A percentile compares a stretch with the other conserved stretches of the same genome.
These are phyloP conservation scores for Collybiopsis confluens DNA, from an alignment of 768 basidiomycete genomes.

Conservation along the genomic window DNA sequence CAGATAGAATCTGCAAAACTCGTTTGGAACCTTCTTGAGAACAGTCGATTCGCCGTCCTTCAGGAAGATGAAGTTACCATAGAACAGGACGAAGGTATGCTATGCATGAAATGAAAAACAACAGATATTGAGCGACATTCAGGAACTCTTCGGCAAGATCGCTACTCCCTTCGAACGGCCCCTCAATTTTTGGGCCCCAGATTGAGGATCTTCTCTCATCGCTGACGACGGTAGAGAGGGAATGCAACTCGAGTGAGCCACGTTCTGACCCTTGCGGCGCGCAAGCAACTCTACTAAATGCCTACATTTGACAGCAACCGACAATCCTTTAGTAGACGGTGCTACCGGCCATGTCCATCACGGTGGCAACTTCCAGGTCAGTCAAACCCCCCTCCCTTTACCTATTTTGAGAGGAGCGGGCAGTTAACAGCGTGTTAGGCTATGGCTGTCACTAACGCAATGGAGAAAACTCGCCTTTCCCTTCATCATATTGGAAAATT, in stretches of 20 bases:
- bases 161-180: constrained; percentile 63
- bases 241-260: constrained; percentile 74
- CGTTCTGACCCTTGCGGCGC: background rate
- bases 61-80: constrained; percentile 64
- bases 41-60: constrained; percentile 53
- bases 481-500: constrained; percentile 49
- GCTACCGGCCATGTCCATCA: constrained; percentile 64
- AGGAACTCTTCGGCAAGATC: constrained; percentile 67
- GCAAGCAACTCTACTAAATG: constrained; percentile 5
- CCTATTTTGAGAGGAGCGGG: no score
- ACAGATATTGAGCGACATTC: no score
- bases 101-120: no score
- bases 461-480: constrained; percentile 40
- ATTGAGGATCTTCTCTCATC: constrained; percentile 70
- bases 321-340: constrained; percentile 76
- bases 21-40: constrained; percentile 57
- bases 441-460: constrained; percentile 62
- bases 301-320: constrained; percentile 55
- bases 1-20: constrained; percentile 68
- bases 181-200: constrained; percentile 78
- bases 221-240: constrained; percentile 53
- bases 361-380: constrained; percentile 47
- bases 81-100: constrained; percentile 49
- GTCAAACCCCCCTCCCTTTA: no score
- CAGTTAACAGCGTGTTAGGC: no score